Base-by-base conservation (phyloP, 2,329 filamentous ascomycete genomes). In the Apiospora koreana region DNA sequence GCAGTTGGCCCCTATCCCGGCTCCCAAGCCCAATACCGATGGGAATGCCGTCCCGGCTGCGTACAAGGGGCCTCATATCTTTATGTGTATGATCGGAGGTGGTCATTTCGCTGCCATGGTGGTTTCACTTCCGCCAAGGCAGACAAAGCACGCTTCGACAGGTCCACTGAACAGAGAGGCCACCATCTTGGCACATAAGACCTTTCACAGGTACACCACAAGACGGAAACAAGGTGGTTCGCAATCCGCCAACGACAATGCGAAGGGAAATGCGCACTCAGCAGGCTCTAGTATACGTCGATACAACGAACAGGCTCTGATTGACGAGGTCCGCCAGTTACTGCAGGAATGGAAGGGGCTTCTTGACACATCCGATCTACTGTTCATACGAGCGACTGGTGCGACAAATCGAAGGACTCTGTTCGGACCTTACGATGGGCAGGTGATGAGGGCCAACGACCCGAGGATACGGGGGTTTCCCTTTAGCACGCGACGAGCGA, bases 21-120 rank as follows among this genome's bases (percentile, higher is more conserved):
- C 81, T 69, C 86, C 81, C 42, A 87, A 87, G 72, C 83, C 87
- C 1, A 82, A 86, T 46, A 89, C 89, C 70, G 90, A 91, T 65
- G 88, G 89, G 2, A 25, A 42, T 5, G 6, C 64, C 21, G 14
- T 31, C 38, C 83, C 85, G 1, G 81, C 87, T 12, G 84, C 85
- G 3, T 89, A 92, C 77, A 89, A 90, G 31, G 91, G 92, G 9
- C 94, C 94, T 2, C 95, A 98, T 79, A 90, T 97, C 67, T 98
- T 99, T 79, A 88, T 99, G 65, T 98, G 95, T 81, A 99, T 99
- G 96, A 97, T 99, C 67, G 96, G 96, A 31, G 96, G 96, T 71
- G 96, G 96, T 0, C 96, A 99, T 80, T 99, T 99, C 78, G 96
- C 96, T 0, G 96, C 93, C 67, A 98, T 98, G 95, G 86, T 98